Evolutionary conservation across 2,329 filamentous ascomycete species (phyloP).

Genomic region (Tricladium varicosporioides): DNA sequence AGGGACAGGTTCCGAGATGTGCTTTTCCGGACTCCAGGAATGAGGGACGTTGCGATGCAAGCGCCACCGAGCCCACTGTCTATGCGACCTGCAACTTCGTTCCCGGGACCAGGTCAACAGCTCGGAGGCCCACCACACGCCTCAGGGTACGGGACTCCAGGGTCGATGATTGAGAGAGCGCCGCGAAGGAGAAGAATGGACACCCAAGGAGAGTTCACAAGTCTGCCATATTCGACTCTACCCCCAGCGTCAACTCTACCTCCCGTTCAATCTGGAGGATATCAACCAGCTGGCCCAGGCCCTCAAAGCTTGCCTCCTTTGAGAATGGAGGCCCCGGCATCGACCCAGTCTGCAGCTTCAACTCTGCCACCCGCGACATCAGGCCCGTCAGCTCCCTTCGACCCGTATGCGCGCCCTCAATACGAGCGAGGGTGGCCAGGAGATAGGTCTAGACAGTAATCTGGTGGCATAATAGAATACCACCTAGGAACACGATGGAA

Average conservation of each 20-base stretch:
- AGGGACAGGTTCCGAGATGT: conserved; percentile 70
- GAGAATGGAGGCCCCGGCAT: conserved; percentile 28
- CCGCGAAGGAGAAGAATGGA: conserved; percentile 33
- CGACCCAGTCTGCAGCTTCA: conserved; percentile 8
- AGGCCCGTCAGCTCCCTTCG: conserved; percentile 23
- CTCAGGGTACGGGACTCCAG: conserved; percentile 13
- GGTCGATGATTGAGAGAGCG: conserved; percentile 24
- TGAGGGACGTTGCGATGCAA: conserved; percentile 50
- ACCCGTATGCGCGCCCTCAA: conserved; percentile 25
- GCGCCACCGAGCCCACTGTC: conserved; percentile 50
- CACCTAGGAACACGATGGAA: neutral
- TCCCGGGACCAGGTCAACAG: conserved; percentile 16
- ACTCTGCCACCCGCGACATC: conserved; percentile 19
- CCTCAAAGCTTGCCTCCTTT: conserved; percentile 31
- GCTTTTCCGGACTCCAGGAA: conserved; percentile 56
- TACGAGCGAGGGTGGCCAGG: conserved; percentile 30
- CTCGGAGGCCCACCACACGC: conserved; percentile 14
- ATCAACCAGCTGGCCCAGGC: conserved; percentile 18
- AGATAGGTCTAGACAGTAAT: conserved; percentile 24
- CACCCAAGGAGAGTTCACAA: conserved; percentile 30
- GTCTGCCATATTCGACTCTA: conserved; percentile 23
- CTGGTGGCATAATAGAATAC: neutral
- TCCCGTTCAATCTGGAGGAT: conserved; percentile 26
- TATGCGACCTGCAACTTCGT: conserved; percentile 23
- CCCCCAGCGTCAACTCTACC: conserved; percentile 30